Evolutionary conservation across 352 stramenopile genomes (phyloP).

Genomic region (Pythium rhizo-oryzae): DNA sequence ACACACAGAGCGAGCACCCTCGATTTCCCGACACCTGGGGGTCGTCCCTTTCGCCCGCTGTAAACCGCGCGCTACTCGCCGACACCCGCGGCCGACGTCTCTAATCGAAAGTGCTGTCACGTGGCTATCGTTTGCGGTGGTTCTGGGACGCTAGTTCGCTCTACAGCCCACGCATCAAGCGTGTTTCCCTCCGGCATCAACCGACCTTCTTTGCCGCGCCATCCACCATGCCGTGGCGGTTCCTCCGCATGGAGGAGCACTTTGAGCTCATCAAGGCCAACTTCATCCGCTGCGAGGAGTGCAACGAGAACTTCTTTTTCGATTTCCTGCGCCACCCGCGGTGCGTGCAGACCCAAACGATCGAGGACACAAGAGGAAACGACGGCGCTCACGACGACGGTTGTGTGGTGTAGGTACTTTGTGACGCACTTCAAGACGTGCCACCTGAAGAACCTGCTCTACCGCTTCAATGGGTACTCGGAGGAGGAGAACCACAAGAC

Average conservation of each 20-base stretch:
- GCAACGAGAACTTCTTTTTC: constrained; percentile 84
- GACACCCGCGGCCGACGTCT: no score
- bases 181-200: background rate
- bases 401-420: constrained; percentile 52
- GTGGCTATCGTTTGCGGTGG: background rate
- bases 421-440: constrained; percentile 83
- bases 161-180: background rate
- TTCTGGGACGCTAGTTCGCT: background rate
- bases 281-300: constrained; percentile 80
- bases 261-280: constrained; percentile 70
- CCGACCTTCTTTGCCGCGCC: no score
- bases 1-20: background rate
- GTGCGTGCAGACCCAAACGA: no score
- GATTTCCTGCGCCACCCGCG: constrained; percentile 74
- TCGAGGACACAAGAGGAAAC: no score
- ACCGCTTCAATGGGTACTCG: constrained; percentile 73
- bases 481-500: constrained; percentile 79
- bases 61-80: no score
- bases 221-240: constrained; percentile 31
- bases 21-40: background rate
- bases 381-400: background rate
- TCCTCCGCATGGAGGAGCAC: constrained; percentile 59
- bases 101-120: no score
- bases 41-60: background rate
- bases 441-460: constrained; percentile 78